Base-by-base conservation (phyloP, 345 rosid species). In the Eucalyptus pauciflora region DNA sequence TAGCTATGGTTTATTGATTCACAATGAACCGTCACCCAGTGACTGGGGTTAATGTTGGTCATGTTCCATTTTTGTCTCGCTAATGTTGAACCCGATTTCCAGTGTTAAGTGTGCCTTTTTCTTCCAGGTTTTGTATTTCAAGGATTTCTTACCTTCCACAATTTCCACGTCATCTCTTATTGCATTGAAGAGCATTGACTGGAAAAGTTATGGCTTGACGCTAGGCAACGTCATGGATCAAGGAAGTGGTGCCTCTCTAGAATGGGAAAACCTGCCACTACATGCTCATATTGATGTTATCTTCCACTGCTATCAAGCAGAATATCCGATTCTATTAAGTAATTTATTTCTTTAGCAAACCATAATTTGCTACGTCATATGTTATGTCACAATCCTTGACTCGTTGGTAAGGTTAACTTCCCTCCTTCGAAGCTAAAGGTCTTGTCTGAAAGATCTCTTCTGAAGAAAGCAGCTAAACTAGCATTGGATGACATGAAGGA, bases 141-240 rank as follows among this genome's bases (percentile, higher is more conserved):
- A 94, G 81, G 94, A 95, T 90, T 98, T 95, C 93, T 92, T 91
- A n/a, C 96, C 95, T 87, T 91, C 93, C 90, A 87, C 94, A 52
- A 87, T 95, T 85, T 89, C 95, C 86, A 91, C 90, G 58, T 87
- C 94, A 90, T 91, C 93, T 88, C 90, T 94, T 85, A 94, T 85
- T 52, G 98, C 95, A 69, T 88, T 98, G 91, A 90, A 92, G 88
- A 91, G 94, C 92, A 88, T 95, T 85, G 96, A 96, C 89, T 98
- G 99, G 99, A 95, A 94, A 93, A 94, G 93, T 88, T 98, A 97
- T 86, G 99, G 98, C 89, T 92, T 98, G 94, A 89, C 88, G 71
- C 90, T 95, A 88, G 90, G 88, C 50, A 94, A 85, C 54, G 91
- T 92, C 88, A 90, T 62, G 58, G 96, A 95, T 86, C 93, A 93